Percentiles rank a stretch among this genome's conserved stretches.
phyloP scores from a whole-genome alignment of 306 rosid species.

The Rosa rugosa region DNA sequence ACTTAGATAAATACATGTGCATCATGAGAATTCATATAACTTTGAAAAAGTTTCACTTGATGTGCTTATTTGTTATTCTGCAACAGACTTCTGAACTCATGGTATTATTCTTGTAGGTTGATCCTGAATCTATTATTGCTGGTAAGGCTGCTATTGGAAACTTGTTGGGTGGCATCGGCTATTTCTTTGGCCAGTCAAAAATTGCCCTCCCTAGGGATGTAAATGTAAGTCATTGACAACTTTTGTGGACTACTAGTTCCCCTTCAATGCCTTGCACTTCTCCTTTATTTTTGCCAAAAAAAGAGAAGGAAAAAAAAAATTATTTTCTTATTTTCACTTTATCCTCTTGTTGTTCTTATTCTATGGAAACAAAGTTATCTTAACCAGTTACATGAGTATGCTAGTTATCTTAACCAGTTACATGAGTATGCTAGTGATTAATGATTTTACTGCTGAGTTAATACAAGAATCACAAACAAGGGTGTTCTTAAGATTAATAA shows the following conservation, averaged over 20 bases:
- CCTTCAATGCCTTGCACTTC: neutral
- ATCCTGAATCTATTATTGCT: conserved; percentile 63
- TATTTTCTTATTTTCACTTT: conserved; percentile 10
- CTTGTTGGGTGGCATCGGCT: conserved; percentile 92
- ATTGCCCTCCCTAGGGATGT: conserved; percentile 51
- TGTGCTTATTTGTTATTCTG: conserved; percentile 10
- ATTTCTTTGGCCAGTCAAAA: conserved; percentile 91
- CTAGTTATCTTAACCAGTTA: neutral
- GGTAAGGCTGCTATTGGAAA: conserved; percentile 91
- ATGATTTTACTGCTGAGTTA: neutral
- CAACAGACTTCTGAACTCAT: conserved; percentile 32
- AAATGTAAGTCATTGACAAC: conserved; percentile 49
- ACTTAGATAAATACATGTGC: neutral
- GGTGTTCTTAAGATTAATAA: neutral
- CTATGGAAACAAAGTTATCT: conserved; percentile 15
- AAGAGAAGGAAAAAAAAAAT: neutral
- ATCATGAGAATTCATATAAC: neutral
- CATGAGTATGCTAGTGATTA: neutral
- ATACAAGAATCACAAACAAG: neutral
- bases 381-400: neutral
- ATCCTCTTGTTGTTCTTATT: neutral
- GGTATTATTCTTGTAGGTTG: conserved; percentile 60
- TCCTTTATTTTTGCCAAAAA: neutral
- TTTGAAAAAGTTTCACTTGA: conserved; percentile 19
- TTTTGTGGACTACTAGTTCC: neutral